Conservation (phyloP, 2,329 filamentous ascomycete genomes). For the Cordyceps pruinosa region DNA sequence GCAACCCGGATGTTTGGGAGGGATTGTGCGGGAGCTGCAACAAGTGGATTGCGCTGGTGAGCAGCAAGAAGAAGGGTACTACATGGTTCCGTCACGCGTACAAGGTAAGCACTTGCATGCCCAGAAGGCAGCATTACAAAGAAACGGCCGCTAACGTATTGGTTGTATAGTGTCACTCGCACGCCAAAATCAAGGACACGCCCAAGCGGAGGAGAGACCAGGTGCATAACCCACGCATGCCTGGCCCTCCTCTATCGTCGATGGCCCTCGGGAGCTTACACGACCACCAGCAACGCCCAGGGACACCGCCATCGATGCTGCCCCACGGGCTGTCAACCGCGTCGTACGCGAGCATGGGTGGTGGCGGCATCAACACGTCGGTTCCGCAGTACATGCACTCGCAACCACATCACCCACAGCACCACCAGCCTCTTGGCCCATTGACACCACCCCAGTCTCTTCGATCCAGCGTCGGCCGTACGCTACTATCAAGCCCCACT, state of each 20-base stretch:
- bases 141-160: not conserved
- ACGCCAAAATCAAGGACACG: constrained; percentile 64
- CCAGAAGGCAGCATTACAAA: not conserved
- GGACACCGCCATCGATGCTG: constrained; percentile 23
- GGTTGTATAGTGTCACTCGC: constrained; percentile 55
- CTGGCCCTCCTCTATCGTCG: constrained; percentile 28
- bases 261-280: constrained; percentile 38
- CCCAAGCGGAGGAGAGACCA: constrained; percentile 61
- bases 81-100: constrained; percentile 88
- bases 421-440: constrained; percentile 17
- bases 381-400: constrained; percentile 23
- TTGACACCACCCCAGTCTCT: constrained; percentile 11
- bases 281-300: constrained; percentile 27
- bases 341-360: constrained; percentile 15
- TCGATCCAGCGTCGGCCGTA: constrained; percentile 6
- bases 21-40: constrained; percentile 71
- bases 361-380: constrained; percentile 21
- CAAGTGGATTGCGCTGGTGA: constrained; percentile 74
- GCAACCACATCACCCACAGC: constrained; percentile 18
- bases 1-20: constrained; percentile 76
- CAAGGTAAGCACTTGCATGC: constrained; percentile 54
- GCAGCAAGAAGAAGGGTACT: constrained; percentile 86
- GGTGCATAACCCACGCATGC: constrained; percentile 37
- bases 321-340: constrained; percentile 24
- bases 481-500: constrained; percentile 5